Base-by-base conservation (phyloP, 2,329 filamentous ascomycete species). In the Aspergillus tubingensis region DNA sequence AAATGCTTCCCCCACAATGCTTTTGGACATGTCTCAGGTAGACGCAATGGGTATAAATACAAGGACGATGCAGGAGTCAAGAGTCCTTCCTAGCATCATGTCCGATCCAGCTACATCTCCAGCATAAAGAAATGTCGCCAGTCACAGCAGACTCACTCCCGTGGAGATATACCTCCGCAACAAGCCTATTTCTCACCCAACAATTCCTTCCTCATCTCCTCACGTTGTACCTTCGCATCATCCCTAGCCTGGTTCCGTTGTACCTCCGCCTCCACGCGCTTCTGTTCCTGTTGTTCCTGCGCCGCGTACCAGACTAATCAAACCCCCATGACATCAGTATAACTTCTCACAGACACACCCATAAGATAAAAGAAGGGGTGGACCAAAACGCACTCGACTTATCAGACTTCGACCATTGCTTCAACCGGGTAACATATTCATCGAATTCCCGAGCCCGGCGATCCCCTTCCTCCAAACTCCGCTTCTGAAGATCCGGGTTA, bases 401-500 rank as follows among this genome's bases (percentile, higher is more conserved):
- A 73, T 96, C 89, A 13, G 90, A 95, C 80, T 93, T 96, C 25
- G 91, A 91, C 75, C 93, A 91, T 69, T 94, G 86, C 82, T 96
- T 97, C 73, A 99, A 78, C 69, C 88, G 87, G 52, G 73, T 84
- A 27, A 97, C 90, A 72, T 96, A 98, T 58, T 92, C 85, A 72
- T 97, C 91, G 69, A 96, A 96, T 61, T 97, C 92, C 76, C 93
- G 85, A 72, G 95, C 87, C 62, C 86, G 85, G 74, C 90, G 86
- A 60, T 89, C 83, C 17, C 92, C 86, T 60, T 88, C 86, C 76
- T 93, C 92, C n/a, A 96, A 80, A 63, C 91, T 92, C 72, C 90
- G 86, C 76, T 91, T 91, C 74, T 95, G 91, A n/a, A 99, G 85
- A 36, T 98, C 95, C 0, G 94, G 94, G 76, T 94, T 98, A 81